phyloP scores from a whole-genome alignment of 768 basidiomycete genomes.

The Agaricus subrufescens region DNA sequence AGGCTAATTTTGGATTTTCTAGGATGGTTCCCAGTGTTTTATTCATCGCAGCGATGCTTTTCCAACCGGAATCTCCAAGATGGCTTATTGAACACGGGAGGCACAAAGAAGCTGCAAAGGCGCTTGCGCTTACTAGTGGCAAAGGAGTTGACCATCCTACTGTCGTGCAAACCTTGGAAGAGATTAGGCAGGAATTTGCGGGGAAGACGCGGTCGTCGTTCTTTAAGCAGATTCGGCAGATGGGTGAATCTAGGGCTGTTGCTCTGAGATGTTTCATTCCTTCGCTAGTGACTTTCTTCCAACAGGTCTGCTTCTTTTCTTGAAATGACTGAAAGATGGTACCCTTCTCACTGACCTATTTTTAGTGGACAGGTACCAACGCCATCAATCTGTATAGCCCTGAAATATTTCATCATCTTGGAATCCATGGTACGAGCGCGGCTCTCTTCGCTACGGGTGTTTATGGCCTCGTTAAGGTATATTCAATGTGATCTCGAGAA shows the following conservation, averaged over 20 bases:
- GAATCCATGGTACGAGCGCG: conserved; percentile 36
- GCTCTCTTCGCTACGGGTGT: conserved; percentile 48
- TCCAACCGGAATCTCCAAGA: conserved; percentile 52
- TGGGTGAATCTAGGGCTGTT: conserved; percentile 38
- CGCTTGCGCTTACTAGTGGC: conserved; percentile 31
- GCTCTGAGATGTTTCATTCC: conserved; percentile 41
- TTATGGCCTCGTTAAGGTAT: conserved; percentile 29
- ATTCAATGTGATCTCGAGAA: not conserved
- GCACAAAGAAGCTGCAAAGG: conserved; percentile 34
- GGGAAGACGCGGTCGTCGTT: conserved; percentile 32
- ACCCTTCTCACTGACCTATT: not conserved
- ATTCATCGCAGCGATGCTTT: conserved; percentile 40
- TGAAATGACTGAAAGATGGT: not conserved
- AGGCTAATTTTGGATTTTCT: not conserved
- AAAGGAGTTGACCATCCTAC: conserved; percentile 26
- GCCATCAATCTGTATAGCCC: conserved; percentile 24
- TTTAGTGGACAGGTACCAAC: conserved; percentile 31
- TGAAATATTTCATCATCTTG: conserved; percentile 42
- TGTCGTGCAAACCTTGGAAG: conserved; percentile 33
- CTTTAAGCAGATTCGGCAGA: conserved; percentile 32
- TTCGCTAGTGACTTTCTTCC: conserved; percentile 42
- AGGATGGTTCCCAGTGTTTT: conserved; percentile 46
- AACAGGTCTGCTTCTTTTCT: conserved; percentile 18
- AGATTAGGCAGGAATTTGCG: conserved; percentile 42
- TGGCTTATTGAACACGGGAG: conserved; percentile 46